Evolutionary conservation across 352 stramenopile genomes (phyloP).

Genomic region (Globisporangium viniferum): DNA sequence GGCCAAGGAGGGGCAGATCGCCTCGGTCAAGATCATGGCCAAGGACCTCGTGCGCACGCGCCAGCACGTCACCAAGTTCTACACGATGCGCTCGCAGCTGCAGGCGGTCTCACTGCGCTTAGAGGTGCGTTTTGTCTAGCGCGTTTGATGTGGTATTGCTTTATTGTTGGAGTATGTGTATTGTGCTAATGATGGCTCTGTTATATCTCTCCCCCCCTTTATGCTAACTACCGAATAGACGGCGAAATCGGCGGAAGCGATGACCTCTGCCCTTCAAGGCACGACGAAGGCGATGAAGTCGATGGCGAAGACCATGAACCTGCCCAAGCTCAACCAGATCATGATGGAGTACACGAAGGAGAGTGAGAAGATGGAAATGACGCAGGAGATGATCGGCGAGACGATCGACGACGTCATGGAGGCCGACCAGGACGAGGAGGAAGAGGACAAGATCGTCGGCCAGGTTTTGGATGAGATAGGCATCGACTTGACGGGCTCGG

Average conservation of each 20-base stretch:
- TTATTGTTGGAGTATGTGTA: background rate
- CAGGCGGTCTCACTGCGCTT: conserved; percentile 94
- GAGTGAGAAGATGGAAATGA: conserved; percentile 97
- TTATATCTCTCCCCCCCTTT: background rate
- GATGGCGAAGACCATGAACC: conserved; percentile 95
- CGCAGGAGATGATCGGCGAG: conserved; percentile 97
- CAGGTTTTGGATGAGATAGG: conserved; percentile 98
- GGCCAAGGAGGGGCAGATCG: conserved; percentile 95
- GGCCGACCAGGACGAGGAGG: conserved; percentile 93
- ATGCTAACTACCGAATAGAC: conserved; percentile 52
- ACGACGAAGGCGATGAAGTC: conserved; percentile 83
- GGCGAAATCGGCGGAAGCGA: conserved; percentile 96
- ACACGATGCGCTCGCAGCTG: conserved; percentile 97
- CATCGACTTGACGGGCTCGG: conserved; percentile 90
- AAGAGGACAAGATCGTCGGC: conserved; percentile 95
- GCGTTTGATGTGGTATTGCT: background rate
- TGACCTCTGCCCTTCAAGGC: conserved; percentile 85
- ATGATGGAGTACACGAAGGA: conserved; percentile 98
- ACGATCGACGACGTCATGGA: conserved; percentile 97
- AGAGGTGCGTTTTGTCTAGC: conserved; percentile 31
- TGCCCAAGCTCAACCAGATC: conserved; percentile 96
- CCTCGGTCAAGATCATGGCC: conserved; percentile 96
- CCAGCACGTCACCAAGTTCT: conserved; percentile 97
- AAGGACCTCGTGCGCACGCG: conserved; percentile 95
- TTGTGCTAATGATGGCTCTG: conserved; percentile 1